Evolutionary conservation across 495 filamentous ascomycete genomes (phyloP).

Genomic region (Lepidopterella palustris): DNA sequence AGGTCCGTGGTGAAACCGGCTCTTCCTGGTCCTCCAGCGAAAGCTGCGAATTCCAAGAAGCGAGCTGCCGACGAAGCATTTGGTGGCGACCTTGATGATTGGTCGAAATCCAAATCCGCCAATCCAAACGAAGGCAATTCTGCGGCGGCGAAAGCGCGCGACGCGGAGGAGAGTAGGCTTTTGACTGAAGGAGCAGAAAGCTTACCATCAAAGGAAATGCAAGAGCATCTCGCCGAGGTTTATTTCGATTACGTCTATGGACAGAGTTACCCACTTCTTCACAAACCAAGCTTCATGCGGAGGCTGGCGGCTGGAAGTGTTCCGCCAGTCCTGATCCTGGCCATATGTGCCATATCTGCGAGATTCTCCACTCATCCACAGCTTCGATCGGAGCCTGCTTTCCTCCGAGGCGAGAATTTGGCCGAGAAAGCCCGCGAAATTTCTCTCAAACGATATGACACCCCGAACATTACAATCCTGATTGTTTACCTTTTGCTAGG

Average conservation of each 20-base stretch:
- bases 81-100: slow-evolving; percentile 70
- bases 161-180: slow-evolving; percentile 61
- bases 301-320: slow-evolving; percentile 54
- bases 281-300: slow-evolving; percentile 95
- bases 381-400: slow-evolving; percentile 73
- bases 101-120: slow-evolving; percentile 53
- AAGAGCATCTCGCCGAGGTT: slow-evolving; percentile 88
- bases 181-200: slow-evolving; percentile 76
- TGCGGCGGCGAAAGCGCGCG: slow-evolving; percentile 19
- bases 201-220: slow-evolving; percentile 79
- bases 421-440: slow-evolving; percentile 78
- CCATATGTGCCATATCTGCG: slow-evolving; percentile 87
- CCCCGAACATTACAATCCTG: slow-evolving; percentile 91
- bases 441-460: slow-evolving; percentile 77
- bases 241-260: slow-evolving; percentile 97
- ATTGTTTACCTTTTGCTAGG: slow-evolving; percentile 83
- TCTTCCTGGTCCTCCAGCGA: slow-evolving; percentile 52
- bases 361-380: slow-evolving; percentile 94
- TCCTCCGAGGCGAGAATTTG: slow-evolving; percentile 87
- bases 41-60: slow-evolving; percentile 61
- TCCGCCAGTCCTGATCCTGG: slow-evolving; percentile 82
- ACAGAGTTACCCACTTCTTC: slow-evolving; percentile 89
- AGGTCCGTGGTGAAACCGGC: slow-evolving; percentile 76
- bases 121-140: slow-evolving; percentile 12
- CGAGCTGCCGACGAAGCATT: slow-evolving; percentile 85